Evolutionary conservation across 129 eudicot genomes (phyloP).

Genomic region (Escallonia herrerae): DNA sequence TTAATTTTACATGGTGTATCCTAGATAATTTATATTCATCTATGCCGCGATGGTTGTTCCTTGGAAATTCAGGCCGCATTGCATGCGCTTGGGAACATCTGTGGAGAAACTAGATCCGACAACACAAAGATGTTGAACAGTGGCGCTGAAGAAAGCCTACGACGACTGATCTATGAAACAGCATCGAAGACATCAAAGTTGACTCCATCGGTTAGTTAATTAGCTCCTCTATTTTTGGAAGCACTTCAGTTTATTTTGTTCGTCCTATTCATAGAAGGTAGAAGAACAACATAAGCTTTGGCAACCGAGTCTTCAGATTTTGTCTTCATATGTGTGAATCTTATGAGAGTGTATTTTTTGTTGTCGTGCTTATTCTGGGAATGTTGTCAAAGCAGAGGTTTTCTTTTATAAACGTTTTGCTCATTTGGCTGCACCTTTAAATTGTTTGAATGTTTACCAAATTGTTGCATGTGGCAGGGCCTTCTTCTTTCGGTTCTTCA

Average conservation of each 20-base stretch:
- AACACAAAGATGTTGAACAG: constrained; percentile 33
- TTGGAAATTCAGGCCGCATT: constrained; percentile 65
- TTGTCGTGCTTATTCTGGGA: background rate
- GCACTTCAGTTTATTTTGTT: background rate
- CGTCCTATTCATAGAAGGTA: background rate
- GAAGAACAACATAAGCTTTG: background rate
- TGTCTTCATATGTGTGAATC: background rate
- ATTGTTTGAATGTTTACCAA: background rate
- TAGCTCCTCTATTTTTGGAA: background rate
- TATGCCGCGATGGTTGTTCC: constrained; percentile 4
- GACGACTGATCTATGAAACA: constrained; percentile 55
- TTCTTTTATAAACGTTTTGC: background rate
- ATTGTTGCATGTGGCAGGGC: constrained; percentile 47
- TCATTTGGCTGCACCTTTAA: background rate
- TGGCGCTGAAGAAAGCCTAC: constrained; percentile 68
- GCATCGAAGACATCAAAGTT: constrained; percentile 81
- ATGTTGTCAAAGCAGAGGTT: constrained; percentile 1
- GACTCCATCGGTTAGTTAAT: constrained; percentile 75
- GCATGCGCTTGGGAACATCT: constrained; percentile 81
- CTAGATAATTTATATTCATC: background rate
- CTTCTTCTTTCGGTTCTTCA: constrained; percentile 72
- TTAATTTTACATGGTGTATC: no score
- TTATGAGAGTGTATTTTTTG: background rate
- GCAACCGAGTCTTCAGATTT: background rate
- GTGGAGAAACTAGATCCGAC: constrained; percentile 68